phyloP scores from a whole-genome alignment of 306 rosid genomes.

The Ochetophila trinervis region DNA sequence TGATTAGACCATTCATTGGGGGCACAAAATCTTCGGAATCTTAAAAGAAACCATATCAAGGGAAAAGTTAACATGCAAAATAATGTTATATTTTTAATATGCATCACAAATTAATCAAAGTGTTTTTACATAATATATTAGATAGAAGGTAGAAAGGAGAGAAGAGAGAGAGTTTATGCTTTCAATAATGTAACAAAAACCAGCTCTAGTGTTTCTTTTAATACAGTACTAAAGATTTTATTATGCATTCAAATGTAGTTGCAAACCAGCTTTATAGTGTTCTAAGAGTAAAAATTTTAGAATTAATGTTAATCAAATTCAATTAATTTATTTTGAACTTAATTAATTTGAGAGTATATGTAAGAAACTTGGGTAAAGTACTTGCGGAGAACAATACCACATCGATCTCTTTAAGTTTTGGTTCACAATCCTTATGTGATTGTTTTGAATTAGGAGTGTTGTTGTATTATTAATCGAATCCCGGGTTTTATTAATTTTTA shows the following conservation, averaged over 20 bases:
- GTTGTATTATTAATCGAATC: not conserved
- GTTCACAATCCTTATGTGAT: not conserved
- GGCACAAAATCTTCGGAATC: conserved; percentile 47
- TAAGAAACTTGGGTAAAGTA: no score
- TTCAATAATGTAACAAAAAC: no score
- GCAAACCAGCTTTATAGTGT: no score
- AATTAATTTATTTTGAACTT: no score
- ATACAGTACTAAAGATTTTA: no score
- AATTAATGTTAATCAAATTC: no score
- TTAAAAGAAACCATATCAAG: conserved; percentile 31
- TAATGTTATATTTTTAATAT: conserved; percentile 8
- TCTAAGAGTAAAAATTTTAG: no score
- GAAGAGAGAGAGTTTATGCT: not conserved
- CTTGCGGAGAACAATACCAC: no score
- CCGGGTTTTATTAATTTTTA: not conserved
- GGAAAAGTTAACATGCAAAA: conserved; percentile 30
- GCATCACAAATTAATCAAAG: conserved; percentile 21
- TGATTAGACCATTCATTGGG: conserved; percentile 39
- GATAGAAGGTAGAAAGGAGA: not conserved
- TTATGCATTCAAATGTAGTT: no score
- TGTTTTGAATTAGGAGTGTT: not conserved
- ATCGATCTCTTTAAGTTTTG: not conserved
- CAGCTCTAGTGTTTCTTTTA: not conserved
- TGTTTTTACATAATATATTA: conserved; percentile 23
- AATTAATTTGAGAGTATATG: no score